Conservation (phyloP, 805 yeast genomes). For the Monosporozyma servazzii region DNA sequence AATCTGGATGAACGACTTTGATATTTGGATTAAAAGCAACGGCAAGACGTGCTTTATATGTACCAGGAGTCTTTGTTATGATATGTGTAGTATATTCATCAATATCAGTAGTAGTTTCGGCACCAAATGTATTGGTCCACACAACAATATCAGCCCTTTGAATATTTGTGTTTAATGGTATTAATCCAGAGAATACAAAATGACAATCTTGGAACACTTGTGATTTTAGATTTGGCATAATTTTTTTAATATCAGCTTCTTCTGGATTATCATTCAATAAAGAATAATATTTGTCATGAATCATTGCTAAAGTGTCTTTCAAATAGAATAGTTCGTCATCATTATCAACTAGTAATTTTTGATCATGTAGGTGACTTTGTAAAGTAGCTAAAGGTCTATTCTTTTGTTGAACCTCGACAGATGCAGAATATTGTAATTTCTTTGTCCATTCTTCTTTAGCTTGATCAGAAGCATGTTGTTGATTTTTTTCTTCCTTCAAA, state of each 20-base stretch:
- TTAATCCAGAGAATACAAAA: slow-evolving; percentile 78
- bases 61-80: slow-evolving; percentile 69
- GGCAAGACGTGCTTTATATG: slow-evolving; percentile 79
- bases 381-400: slow-evolving; percentile 79
- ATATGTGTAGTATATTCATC: slow-evolving; percentile 76
- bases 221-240: slow-evolving; percentile 67
- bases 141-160: slow-evolving; percentile 78
- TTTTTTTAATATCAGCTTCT: slow-evolving; percentile 56
- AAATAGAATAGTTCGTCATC: slow-evolving; percentile 66
- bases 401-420: slow-evolving; percentile 69
- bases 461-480: slow-evolving; percentile 18
- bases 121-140: slow-evolving; percentile 92
- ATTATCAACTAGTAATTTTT: slow-evolving; percentile 55
- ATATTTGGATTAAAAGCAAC: slow-evolving; percentile 50
- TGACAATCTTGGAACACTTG: slow-evolving; percentile 58
- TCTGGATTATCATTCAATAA: slow-evolving; percentile 30
- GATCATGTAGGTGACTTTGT: slow-evolving; percentile 58
- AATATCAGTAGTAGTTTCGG: slow-evolving; percentile 64
- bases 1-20: slow-evolving; percentile 80
- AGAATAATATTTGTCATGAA: slow-evolving; percentile 61
- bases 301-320: slow-evolving; percentile 48
- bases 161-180: slow-evolving; percentile 70
- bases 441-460: slow-evolving; percentile 43
- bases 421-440: slow-evolving; percentile 54
- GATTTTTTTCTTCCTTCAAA: slow-evolving; percentile 16